phyloP scores from a whole-genome alignment of 2,329 filamentous ascomycete species.

The Cryphonectria carpinicola region DNA sequence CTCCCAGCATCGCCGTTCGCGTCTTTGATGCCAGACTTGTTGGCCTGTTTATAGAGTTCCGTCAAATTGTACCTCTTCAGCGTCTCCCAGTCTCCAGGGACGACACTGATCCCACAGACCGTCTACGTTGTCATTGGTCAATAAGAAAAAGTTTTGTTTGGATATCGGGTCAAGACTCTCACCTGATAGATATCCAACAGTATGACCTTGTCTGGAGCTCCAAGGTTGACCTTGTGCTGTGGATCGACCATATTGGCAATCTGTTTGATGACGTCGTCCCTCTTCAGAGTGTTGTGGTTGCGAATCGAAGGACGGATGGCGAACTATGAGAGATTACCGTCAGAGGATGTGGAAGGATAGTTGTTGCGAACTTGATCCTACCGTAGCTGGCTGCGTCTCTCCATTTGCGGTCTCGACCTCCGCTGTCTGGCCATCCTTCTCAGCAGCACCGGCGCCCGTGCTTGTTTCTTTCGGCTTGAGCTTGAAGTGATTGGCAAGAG shows the following conservation, averaged over 20 bases:
- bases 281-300: conserved; percentile 70
- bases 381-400: conserved; percentile 23
- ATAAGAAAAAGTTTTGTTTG: not conserved
- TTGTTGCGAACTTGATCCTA: not conserved
- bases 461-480: conserved; percentile 51
- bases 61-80: conserved; percentile 79
- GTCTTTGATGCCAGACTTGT: conserved; percentile 25
- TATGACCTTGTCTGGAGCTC: conserved; percentile 76
- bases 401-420: conserved; percentile 20
- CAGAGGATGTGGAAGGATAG: not conserved
- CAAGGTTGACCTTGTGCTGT: conserved; percentile 77
- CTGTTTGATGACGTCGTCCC: conserved; percentile 71
- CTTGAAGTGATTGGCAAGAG: conserved; percentile 67
- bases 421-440: conserved; percentile 27
- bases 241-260: conserved; percentile 68
- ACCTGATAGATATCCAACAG: conserved; percentile 82
- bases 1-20: conserved; percentile 17
- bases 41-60: conserved; percentile 63
- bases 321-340: conserved; percentile 57
- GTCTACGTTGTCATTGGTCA: conserved; percentile 51
- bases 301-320: conserved; percentile 82
- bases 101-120: conserved; percentile 78
- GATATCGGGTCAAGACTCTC: conserved; percentile 30
- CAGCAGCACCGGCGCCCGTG: conserved; percentile 31
- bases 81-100: conserved; percentile 72